phyloP scores from a whole-genome alignment of 768 basidiomycete genomes.

The Mycena sanguinolenta region DNA sequence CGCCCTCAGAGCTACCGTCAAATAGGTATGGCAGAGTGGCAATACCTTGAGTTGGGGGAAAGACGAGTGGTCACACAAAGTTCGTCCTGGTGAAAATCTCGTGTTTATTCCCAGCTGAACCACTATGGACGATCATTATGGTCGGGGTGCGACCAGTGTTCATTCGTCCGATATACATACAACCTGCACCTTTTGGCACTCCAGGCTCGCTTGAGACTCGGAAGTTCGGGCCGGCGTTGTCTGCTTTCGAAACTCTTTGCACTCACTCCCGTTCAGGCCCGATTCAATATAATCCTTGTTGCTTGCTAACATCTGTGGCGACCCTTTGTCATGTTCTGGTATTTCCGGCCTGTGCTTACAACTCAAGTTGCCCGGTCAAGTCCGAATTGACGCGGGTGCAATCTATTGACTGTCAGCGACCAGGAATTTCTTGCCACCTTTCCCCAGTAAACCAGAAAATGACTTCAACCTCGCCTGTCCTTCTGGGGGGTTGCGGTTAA shows the following conservation, averaged over 20 bases:
- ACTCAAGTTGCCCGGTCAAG: not conserved
- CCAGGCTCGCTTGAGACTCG: too few relatives aligned
- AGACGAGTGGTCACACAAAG: too few relatives aligned
- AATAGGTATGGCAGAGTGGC: not conserved
- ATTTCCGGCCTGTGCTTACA: not conserved
- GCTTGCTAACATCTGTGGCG: not conserved
- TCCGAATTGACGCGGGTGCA: not conserved
- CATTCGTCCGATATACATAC: too few relatives aligned
- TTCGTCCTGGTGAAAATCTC: too few relatives aligned
- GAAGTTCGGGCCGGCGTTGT: not conserved
- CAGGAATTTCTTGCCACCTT: not conserved
- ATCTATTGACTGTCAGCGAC: not conserved
- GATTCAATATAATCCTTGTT: not conserved
- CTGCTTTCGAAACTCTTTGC: not conserved
- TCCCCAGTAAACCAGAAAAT: not conserved
- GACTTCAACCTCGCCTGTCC: not conserved
- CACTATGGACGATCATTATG: too few relatives aligned
- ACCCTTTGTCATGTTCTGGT: not conserved
- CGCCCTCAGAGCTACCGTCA: not conserved
- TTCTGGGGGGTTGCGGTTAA: not conserved
- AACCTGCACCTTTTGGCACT: too few relatives aligned
- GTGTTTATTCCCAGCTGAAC: too few relatives aligned
- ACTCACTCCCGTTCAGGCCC: not conserved
- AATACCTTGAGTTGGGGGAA: too few relatives aligned
- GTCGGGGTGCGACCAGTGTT: too few relatives aligned